phyloP scores from a whole-genome alignment of 2,329 filamentous ascomycete genomes.

The Dactylellina leptospora region DNA sequence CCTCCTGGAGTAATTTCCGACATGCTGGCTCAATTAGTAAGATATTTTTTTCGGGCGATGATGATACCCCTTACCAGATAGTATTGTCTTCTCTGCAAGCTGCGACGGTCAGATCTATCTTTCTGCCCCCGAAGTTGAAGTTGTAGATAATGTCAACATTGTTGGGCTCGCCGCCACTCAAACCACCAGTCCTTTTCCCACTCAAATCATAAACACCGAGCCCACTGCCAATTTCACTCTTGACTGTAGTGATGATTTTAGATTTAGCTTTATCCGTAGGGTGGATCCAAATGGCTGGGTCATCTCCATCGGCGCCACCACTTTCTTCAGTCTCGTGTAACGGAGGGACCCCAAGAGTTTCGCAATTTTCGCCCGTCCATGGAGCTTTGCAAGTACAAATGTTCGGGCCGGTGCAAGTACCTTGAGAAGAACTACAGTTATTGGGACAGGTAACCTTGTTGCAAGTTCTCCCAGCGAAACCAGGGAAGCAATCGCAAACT shows the following conservation, averaged over 20 bases:
- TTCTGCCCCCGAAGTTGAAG: constrained; percentile 61
- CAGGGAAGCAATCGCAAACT: constrained; percentile 63
- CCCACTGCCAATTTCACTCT: constrained; percentile 64
- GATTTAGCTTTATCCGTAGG: constrained; percentile 60
- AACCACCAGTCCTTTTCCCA: constrained; percentile 64
- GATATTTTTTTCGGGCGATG: constrained; percentile 8
- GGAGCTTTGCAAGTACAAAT: constrained; percentile 61
- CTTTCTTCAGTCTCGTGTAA: constrained; percentile 63
- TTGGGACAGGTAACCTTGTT: constrained; percentile 60
- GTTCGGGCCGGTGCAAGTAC: constrained; percentile 62
- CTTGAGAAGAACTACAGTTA: constrained; percentile 60
- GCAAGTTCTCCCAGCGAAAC: constrained; percentile 61
- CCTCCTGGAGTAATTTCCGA: constrained; percentile 65
- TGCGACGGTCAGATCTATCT: constrained; percentile 65
- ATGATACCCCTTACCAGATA: constrained; percentile 62
- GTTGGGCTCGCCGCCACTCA: constrained; percentile 64
- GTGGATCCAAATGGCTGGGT: constrained; percentile 65
- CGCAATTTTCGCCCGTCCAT: constrained; percentile 64
- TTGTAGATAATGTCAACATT: constrained; percentile 68
- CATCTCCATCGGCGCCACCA: constrained; percentile 63
- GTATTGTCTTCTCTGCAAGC: constrained; percentile 66
- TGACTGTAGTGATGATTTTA: constrained; percentile 66
- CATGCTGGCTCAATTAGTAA: constrained; percentile 59
- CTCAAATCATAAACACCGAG: constrained; percentile 65
- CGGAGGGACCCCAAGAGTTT: constrained; percentile 62